These are phyloP conservation scores for Wilhelminamyces savonicus DNA, from an alignment of 805 yeast genomes.

Conservation along the genomic window DNA sequence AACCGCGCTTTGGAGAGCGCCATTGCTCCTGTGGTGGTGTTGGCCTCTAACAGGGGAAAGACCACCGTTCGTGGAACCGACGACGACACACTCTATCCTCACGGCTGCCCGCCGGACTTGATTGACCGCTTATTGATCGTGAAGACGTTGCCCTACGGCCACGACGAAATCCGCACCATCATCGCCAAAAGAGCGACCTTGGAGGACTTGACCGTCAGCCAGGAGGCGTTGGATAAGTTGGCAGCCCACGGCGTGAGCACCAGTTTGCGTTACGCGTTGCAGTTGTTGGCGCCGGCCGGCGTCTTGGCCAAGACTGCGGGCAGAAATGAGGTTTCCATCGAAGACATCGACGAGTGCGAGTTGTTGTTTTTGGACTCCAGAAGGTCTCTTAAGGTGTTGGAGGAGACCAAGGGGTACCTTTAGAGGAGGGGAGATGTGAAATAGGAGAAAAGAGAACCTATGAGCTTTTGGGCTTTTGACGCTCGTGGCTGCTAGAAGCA, in stretches of 20 bases:
- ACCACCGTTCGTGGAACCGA: slow-evolving; percentile 87
- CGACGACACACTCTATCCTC: slow-evolving; percentile 80
- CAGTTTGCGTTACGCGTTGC: slow-evolving; percentile 87
- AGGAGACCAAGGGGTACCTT: slow-evolving; percentile 36
- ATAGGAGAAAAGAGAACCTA: no score
- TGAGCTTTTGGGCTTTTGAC: no score
- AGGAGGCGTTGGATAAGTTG: slow-evolving; percentile 68
- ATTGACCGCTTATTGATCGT: slow-evolving; percentile 88
- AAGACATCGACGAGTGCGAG: slow-evolving; percentile 82
- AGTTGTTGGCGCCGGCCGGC: slow-evolving; percentile 85
- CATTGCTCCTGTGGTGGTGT: slow-evolving; percentile 89
- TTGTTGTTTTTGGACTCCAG: slow-evolving; percentile 78
- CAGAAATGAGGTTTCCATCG: slow-evolving; percentile 57
- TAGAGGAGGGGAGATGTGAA: slow-evolving; percentile 9
- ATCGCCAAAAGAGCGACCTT: slow-evolving; percentile 75
- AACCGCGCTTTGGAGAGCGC: slow-evolving; percentile 89
- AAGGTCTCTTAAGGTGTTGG: slow-evolving; percentile 69
- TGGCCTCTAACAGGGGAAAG: slow-evolving; percentile 94
- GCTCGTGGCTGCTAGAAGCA: no score
- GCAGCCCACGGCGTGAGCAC: slow-evolving; percentile 70
- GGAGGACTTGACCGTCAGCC: slow-evolving; percentile 61
- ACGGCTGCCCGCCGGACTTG: slow-evolving; percentile 94
- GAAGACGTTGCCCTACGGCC: slow-evolving; percentile 82
- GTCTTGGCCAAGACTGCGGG: slow-evolving; percentile 71
- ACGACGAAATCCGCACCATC: slow-evolving; percentile 76